Base-by-base conservation (phyloP, 2,329 filamentous ascomycete genomes). In the Juglanconis juglandina region DNA sequence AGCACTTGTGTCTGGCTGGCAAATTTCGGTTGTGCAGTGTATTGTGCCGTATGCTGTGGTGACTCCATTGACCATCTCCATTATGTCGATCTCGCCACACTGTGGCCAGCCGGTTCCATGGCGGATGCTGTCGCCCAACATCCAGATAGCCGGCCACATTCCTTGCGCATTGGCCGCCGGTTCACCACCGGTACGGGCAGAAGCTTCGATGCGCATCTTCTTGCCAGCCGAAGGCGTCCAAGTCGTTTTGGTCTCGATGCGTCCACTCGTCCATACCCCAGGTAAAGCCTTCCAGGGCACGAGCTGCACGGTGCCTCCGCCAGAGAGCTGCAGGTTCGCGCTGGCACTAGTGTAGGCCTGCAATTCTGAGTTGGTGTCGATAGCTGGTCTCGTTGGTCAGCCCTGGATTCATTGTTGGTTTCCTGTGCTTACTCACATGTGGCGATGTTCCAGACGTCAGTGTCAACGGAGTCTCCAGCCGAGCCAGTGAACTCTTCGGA, bases 121-220 rank as follows among this genome's bases (percentile, higher is more conserved):
- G 33, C 79, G 77, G 58, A 80, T 72, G 10, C 76, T 69, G 53
- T 83, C 75, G 46, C 83, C 82, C 14, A 85, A 74, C 62, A 84
- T 73, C 82, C 82, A 86, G 66, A 85, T 85, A 0, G 83, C 83
- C 0, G 83, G 82, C 83, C 82, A 86, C 53, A 85, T 74, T 4
- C 83, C 83, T 65, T 83, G 75, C 70, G 83, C 81, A 48, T 69
- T 68, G 24, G 54, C 53, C 17, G 57, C 41, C 1, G 69, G 47
- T 68, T 77, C 77, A 61, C 66, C 66, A 11, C 80, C 83, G 51
- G 84, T 73, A 41, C 80, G 77, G 50, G 85, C 71, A 32, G 69
- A 68, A 4, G 77, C 76, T 61, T 83, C 77, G 34, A 80, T 71
- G 46, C 76, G 70, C 30, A 80, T 83, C 35, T 79, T 66, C 61